Conservation (phyloP, 2,329 filamentous ascomycete genomes). For the Coniochaeta hoffmannii region DNA sequence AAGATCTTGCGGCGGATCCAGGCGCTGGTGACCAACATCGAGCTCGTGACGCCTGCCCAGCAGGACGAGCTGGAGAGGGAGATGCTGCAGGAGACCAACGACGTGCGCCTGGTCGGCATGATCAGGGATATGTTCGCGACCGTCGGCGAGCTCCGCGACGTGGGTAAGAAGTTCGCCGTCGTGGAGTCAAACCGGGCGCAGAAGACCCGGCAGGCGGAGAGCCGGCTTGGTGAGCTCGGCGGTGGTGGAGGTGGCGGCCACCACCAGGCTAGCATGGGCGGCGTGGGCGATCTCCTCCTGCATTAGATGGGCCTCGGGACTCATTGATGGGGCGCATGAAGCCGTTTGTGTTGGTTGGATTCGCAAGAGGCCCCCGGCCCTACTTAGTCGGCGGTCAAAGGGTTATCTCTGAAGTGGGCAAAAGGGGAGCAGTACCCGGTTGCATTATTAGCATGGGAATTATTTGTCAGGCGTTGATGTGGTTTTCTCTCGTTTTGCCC, state of each 20-base stretch:
- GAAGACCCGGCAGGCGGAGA: not conserved
- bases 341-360: too few species aligned
- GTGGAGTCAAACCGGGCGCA: constrained; percentile 37
- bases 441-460: not conserved
- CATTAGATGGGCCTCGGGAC: not conserved
- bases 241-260: too few species aligned
- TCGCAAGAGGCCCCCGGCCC: too few species aligned
- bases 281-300: not conserved
- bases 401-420: too few species aligned
- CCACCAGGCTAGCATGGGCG: not conserved
- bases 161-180: constrained; percentile 66
- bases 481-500: not conserved
- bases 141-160: constrained; percentile 60
- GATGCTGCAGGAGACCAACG: constrained; percentile 70
- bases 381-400: too few species aligned
- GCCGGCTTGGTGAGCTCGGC: not conserved
- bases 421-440: not conserved
- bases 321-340: not conserved
- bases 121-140: constrained; percentile 70
- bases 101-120: constrained; percentile 71
- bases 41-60: constrained; percentile 70
- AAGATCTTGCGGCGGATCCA: constrained; percentile 81
- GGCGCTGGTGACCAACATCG: constrained; percentile 74
- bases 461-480: not conserved
- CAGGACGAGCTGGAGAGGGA: constrained; percentile 59